Percentiles rank a stretch among this genome's conserved stretches.
These are phyloP conservation scores for Sporothrix protearum DNA, from an alignment of 2,329 filamentous ascomycete species.

Conservation along the genomic window DNA sequence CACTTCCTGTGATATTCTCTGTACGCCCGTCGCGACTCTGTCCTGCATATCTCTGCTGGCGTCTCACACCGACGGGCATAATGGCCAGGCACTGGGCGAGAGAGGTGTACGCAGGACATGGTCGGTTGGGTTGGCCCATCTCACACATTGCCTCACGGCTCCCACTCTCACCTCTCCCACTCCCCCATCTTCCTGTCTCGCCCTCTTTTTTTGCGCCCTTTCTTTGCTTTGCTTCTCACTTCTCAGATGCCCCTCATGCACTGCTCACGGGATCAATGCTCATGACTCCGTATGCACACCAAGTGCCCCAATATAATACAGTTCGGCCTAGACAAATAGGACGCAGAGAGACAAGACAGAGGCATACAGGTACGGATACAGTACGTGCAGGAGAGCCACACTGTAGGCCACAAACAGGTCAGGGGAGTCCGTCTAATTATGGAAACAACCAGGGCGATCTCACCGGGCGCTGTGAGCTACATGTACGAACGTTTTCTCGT, in stretches of 20 bases:
- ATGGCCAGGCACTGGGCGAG: background rate
- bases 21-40: background rate
- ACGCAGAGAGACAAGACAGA: background rate
- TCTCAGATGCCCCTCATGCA: background rate
- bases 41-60: background rate
- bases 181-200: background rate
- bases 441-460: conserved; percentile 18
- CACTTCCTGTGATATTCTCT: background rate
- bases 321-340: background rate
- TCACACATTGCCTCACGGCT: background rate
- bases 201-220: background rate
- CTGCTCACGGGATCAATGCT: background rate
- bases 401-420: conserved; percentile 11
- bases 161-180: background rate
- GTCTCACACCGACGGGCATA: conserved; percentile 11
- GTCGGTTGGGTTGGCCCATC: background rate
- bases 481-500: background rate
- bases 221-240: background rate
- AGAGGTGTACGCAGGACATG: too few relatives aligned
- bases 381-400: too few relatives aligned
- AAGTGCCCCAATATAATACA: background rate
- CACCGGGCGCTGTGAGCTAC: background rate
- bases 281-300: conserved; percentile 6
- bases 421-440: conserved; percentile 19
- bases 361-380: too few relatives aligned